Percentiles rank a stretch among this genome's conserved stretches.
Conservation (phyloP, 2,329 filamentous ascomycete species). For the Furcasterigmium furcatum region DNA sequence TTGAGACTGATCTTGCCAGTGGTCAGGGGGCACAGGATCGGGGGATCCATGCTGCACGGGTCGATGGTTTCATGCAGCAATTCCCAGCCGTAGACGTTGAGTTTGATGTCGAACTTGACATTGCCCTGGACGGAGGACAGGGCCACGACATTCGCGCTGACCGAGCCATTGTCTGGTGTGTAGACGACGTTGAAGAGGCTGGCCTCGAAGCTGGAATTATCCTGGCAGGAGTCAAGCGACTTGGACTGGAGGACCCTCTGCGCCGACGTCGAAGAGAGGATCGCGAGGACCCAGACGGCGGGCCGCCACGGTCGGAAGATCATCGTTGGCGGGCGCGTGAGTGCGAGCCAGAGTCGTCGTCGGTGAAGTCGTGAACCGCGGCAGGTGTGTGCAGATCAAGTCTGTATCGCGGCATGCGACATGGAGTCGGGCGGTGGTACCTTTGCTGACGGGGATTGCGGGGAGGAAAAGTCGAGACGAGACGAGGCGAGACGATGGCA, state of each 20-base stretch:
- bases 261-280: conserved; percentile 51
- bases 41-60: conserved; percentile 68
- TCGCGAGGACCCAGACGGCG: too few species aligned
- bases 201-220: conserved; percentile 81
- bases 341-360: too few species aligned
- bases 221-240: conserved; percentile 81
- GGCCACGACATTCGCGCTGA: conserved; percentile 73
- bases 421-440: too few species aligned
- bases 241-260: conserved; percentile 72
- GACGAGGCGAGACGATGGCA: too few species aligned
- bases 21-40: conserved; percentile 87
- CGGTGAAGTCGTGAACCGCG: too few species aligned
- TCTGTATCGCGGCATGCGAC: too few species aligned
- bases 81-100: conserved; percentile 80
- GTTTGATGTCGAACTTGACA: conserved; percentile 71
- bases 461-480: too few species aligned
- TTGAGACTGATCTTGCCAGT: conserved; percentile 76
- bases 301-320: too few species aligned
- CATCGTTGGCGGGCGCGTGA: too few species aligned
- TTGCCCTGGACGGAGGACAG: conserved; percentile 80
- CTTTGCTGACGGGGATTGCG: too few species aligned
- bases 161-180: conserved; percentile 70
- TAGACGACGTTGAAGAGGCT: conserved; percentile 84
- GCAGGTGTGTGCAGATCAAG: too few species aligned
- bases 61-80: conserved; percentile 66